A percentile compares a stretch with the other conserved stretches of the same genome.
phyloP scores from a whole-genome alignment of 2,329 filamentous ascomycete genomes.

The Fusarium nurragi region DNA sequence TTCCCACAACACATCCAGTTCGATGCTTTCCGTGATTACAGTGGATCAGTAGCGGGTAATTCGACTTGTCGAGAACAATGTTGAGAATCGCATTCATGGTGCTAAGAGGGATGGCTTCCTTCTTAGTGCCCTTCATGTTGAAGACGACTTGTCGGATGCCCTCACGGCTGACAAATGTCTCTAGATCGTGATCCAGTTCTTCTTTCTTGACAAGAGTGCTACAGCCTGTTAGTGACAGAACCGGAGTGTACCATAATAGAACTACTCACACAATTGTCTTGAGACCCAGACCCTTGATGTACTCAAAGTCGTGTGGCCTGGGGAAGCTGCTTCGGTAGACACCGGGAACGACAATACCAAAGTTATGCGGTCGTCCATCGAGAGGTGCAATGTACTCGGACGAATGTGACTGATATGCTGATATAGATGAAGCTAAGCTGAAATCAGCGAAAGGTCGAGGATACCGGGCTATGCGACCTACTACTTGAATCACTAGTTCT shows the following conservation, averaged over 20 bases:
- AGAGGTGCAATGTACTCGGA: conserved; percentile 39
- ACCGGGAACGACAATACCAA: conserved; percentile 76
- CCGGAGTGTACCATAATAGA: conserved; percentile 7
- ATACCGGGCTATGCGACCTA: background rate
- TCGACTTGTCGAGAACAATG: conserved; percentile 74
- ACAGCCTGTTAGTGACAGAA: conserved; percentile 18
- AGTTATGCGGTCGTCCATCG: conserved; percentile 70
- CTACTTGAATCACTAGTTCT: conserved; percentile 35
- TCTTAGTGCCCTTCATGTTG: conserved; percentile 89
- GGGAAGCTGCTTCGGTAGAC: conserved; percentile 89
- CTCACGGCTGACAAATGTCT: conserved; percentile 70
- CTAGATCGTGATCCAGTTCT: conserved; percentile 60
- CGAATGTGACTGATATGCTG: conserved; percentile 21
- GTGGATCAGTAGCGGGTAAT: conserved; percentile 86
- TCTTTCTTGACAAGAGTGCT: conserved; percentile 73
- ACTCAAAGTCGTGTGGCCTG: conserved; percentile 72
- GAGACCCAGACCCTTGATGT: conserved; percentile 72
- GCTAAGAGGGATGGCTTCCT: conserved; percentile 71
- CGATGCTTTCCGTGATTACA: conserved; percentile 96
- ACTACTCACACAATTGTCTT: conserved; percentile 79
- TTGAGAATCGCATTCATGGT: conserved; percentile 77
- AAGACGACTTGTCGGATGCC: conserved; percentile 79
- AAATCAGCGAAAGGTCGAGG: conserved; percentile 12
- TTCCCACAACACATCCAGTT: conserved; percentile 87
- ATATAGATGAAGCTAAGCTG: conserved; percentile 30